phyloP scores from a whole-genome alignment of 2,329 filamentous ascomycete genomes.

The Hypoxylon sp. region DNA sequence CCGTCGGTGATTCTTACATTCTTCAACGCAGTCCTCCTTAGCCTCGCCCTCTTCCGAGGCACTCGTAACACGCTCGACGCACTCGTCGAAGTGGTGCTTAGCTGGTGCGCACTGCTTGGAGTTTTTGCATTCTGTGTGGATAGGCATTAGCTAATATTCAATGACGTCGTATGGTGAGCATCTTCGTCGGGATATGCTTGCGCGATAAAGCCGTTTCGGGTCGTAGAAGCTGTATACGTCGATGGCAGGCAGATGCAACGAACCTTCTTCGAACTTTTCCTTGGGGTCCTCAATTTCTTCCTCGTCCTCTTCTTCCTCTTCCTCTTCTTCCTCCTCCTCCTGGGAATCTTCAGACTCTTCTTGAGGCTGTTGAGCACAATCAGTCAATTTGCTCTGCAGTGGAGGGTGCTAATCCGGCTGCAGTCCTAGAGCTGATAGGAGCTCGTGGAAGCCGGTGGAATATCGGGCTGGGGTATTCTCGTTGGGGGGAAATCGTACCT shows the following conservation, averaged over 20 bases:
- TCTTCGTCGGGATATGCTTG: constrained; percentile 7
- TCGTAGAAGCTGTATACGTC: constrained; percentile 3
- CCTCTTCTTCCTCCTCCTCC: constrained; percentile 73
- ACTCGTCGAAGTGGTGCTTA: constrained; percentile 99
- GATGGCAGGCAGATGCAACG: constrained; percentile 59
- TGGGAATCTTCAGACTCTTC: constrained; percentile 53
- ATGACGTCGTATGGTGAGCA: constrained; percentile 16
- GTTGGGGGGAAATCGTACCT: constrained; percentile 59
- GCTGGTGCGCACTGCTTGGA: constrained; percentile 85
- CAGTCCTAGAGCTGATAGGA: neutral
- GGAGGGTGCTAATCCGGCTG: neutral
- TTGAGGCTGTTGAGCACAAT: constrained; percentile 34
- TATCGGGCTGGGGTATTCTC: constrained; percentile 19
- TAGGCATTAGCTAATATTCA: constrained; percentile 42
- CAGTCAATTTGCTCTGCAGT: constrained; percentile 13
- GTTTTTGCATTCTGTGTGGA: constrained; percentile 83
- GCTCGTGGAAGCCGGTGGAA: constrained; percentile 21
- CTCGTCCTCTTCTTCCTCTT: constrained; percentile 86
- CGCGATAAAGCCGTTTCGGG: constrained; percentile 6
- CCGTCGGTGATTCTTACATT: constrained; percentile 79
- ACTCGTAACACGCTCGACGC: constrained; percentile 89
- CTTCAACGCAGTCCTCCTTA: constrained; percentile 97
- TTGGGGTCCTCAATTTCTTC: constrained; percentile 89
- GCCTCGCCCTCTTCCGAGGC: constrained; percentile 77
- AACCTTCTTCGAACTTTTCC: constrained; percentile 92